These are phyloP conservation scores for Solanum stenotomum DNA, from an alignment of 257 asterid genomes.

Conservation along the genomic window DNA sequence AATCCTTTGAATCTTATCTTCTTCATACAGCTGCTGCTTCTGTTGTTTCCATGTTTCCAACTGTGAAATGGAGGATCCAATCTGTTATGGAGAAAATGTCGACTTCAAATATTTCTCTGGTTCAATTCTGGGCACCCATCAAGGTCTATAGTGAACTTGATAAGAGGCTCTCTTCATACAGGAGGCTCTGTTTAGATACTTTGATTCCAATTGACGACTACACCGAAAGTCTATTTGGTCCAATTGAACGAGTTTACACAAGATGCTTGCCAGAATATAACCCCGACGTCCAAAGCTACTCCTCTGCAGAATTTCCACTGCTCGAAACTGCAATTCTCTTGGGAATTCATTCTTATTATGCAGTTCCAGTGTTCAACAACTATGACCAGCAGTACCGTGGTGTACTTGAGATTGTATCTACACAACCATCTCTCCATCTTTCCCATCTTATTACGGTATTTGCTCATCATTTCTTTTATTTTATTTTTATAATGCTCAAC, in stretches of 20 bases:
- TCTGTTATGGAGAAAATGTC: not conserved
- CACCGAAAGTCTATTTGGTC: not conserved
- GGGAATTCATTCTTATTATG: not conserved
- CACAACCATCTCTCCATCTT: not conserved
- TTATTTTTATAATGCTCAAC: not conserved
- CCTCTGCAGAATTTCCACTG: not conserved
- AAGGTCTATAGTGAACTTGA: too few relatives aligned
- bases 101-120: not conserved
- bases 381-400: not conserved
- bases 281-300: accelerated
- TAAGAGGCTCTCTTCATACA: not conserved
- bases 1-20: not conserved
- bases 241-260: not conserved
- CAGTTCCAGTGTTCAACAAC: too few relatives aligned
- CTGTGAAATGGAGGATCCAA: not conserved
- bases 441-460: not conserved
- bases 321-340: not conserved
- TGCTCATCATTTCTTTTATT: not conserved
- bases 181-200: not conserved
- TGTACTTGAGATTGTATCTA: not conserved
- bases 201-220: not conserved
- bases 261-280: not conserved
- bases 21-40: not conserved
- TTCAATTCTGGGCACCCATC: not conserved
- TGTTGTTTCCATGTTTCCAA: not conserved